phyloP scores from a whole-genome alignment of 108 stramenopile species.

The Conticribra guillardii region DNA sequence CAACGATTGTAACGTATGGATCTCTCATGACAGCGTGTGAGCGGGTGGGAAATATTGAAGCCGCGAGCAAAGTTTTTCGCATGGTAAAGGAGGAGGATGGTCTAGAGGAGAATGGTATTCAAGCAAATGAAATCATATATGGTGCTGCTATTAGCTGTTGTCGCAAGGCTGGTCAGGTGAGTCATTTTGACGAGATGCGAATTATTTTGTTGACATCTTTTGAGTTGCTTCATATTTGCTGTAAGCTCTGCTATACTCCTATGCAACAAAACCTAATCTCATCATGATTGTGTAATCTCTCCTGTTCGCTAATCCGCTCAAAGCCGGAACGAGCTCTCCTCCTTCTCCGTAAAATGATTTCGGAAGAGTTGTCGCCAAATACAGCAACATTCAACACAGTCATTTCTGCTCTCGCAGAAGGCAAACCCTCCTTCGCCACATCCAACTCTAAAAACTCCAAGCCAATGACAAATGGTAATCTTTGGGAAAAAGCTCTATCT shows the following conservation, averaged over 20 bases:
- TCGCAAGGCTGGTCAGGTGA: conserved; percentile 56
- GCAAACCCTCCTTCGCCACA: conserved; percentile 7
- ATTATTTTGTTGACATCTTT: background rate
- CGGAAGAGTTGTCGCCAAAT: conserved; percentile 73
- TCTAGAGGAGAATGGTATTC: conserved; percentile 21
- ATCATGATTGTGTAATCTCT: background rate
- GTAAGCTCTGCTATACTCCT: too few species aligned
- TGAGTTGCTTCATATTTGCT: too few species aligned
- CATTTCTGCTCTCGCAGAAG: conserved; percentile 68
- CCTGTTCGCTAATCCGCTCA: background rate
- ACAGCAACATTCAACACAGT: conserved; percentile 84
- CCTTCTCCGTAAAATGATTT: conserved; percentile 77
- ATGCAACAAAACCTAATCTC: too few species aligned
- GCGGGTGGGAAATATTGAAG: conserved; percentile 65
- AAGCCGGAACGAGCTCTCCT: conserved; percentile 67
- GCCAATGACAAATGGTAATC: conserved; percentile 18
- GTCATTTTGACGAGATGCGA: background rate
- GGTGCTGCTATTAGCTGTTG: conserved; percentile 86
- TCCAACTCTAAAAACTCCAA: background rate
- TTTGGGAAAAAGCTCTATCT: conserved; percentile 60
- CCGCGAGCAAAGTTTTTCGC: conserved; percentile 67
- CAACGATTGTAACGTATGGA: conserved; percentile 78
- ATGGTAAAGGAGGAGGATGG: conserved; percentile 57
- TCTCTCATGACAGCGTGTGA: conserved; percentile 87
- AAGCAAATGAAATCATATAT: conserved; percentile 80